Percentiles rank a stretch among this genome's conserved stretches.
Conservation (phyloP, 2,329 filamentous ascomycete species). For the Fusarium bactridioides region DNA sequence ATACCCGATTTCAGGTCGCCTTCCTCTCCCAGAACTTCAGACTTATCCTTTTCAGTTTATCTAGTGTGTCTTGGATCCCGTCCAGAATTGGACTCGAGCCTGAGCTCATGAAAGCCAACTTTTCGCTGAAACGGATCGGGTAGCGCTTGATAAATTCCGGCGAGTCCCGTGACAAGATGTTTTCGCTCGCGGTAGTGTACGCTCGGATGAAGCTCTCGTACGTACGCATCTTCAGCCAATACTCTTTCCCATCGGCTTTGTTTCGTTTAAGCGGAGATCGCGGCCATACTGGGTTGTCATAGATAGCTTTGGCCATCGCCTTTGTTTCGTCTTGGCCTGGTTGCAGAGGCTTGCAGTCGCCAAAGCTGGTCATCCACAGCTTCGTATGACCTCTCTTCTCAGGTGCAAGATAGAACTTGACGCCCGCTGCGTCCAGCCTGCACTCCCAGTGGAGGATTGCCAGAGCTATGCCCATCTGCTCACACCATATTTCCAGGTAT, state of each 20-base stretch:
- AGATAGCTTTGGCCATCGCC: neutral
- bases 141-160: neutral
- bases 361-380: slow-evolving; percentile 39
- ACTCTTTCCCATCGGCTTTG: neutral
- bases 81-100: fast-evolving
- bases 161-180: neutral
- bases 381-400: neutral
- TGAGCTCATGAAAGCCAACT: neutral
- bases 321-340: neutral
- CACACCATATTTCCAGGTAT: neutral
- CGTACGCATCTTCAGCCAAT: fast-evolving
- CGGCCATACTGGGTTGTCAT: slow-evolving; percentile 23
- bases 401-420: slow-evolving; percentile 33
- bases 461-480: slow-evolving; percentile 32
- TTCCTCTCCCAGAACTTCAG: neutral
- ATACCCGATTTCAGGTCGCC: neutral
- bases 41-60: neutral
- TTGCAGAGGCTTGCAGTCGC: slow-evolving; percentile 16
- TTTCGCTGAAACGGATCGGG: neutral
- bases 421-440: slow-evolving; percentile 31
- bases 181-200: neutral
- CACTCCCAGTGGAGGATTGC: slow-evolving; percentile 40
- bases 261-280: neutral
- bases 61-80: neutral
- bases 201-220: neutral